Percentiles rank a stretch among this genome's conserved stretches.
These are phyloP conservation scores for Eutrema salsugineum DNA, from an alignment of 441 rosid genomes.

Conservation along the genomic window DNA sequence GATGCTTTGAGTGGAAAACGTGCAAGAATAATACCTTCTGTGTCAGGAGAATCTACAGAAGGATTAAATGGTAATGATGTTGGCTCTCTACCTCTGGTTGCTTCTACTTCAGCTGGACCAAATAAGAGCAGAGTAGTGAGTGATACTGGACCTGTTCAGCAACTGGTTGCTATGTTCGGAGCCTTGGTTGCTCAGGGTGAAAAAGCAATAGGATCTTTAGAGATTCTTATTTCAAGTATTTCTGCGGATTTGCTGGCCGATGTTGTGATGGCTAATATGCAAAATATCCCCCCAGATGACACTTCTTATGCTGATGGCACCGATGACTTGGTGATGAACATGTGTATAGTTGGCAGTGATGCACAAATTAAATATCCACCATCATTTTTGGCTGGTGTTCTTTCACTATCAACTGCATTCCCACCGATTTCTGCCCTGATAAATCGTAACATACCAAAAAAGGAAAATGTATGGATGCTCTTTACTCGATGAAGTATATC, in stretches of 20 bases:
- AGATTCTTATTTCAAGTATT: conserved; percentile 92
- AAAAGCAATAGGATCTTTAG: conserved; percentile 80
- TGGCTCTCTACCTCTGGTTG: conserved; percentile 43
- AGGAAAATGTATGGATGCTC: conserved; percentile 42
- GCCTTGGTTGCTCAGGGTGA: conserved; percentile 98
- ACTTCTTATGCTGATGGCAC: conserved; percentile 53
- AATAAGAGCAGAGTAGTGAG: conserved; percentile 42
- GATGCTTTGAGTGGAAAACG: conserved; percentile 67
- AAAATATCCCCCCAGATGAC: conserved; percentile 53
- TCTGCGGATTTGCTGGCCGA: conserved; percentile 96
- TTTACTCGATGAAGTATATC: conserved; percentile 7
- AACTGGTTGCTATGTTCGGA: conserved; percentile 92
- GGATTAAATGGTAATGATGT: conserved; percentile 41
- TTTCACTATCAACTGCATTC: conserved; percentile 80
- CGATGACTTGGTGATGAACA: conserved; percentile 54
- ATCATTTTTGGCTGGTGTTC: conserved; percentile 69
- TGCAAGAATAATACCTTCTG: conserved; percentile 53
- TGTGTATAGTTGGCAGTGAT: conserved; percentile 71
- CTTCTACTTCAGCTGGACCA: conserved; percentile 40
- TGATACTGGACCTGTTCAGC: conserved; percentile 85
- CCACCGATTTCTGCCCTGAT: conserved; percentile 67
- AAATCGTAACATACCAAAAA: conserved; percentile 35
- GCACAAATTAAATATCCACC: conserved; percentile 69
- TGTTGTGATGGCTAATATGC: conserved; percentile 97
- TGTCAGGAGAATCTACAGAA: conserved; percentile 59